Percentiles rank a stretch among this genome's conserved stretches.
Conservation (phyloP, 108 stramenopile species). For the Licmophora abbreviata region DNA sequence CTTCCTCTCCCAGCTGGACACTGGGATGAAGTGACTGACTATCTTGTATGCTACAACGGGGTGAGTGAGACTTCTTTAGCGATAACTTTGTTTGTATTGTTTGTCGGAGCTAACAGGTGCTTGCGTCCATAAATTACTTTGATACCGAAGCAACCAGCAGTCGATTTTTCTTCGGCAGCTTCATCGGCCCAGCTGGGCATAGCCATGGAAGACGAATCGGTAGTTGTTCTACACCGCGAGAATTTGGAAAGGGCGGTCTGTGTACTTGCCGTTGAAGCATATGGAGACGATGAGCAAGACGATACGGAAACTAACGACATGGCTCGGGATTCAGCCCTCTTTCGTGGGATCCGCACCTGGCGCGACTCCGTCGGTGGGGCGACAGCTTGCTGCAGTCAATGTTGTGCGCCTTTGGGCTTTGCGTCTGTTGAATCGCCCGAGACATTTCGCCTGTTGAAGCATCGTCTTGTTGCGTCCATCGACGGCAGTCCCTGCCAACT, state of each 20-base stretch:
- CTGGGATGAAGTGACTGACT: slow-evolving; percentile 83
- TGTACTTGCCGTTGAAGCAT: slow-evolving; percentile 38
- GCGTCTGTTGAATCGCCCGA: slow-evolving; percentile 41
- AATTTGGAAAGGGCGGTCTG: slow-evolving; percentile 33
- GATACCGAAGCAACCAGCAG: slow-evolving; percentile 17
- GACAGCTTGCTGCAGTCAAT: slow-evolving; percentile 32
- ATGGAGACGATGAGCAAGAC: slow-evolving; percentile 30
- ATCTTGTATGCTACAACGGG: slow-evolving; percentile 65
- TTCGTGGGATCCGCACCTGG: slow-evolving; percentile 29
- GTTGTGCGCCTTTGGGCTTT: slow-evolving; percentile 60
- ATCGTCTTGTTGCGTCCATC: slow-evolving; percentile 30
- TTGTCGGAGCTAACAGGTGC: neutral
- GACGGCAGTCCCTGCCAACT: neutral
- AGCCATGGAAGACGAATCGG: slow-evolving; percentile 49
- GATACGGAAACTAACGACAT: slow-evolving; percentile 1
- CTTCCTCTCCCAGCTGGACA: slow-evolving; percentile 53
- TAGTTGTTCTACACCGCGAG: slow-evolving; percentile 41
- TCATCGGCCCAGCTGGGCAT: slow-evolving; percentile 19
- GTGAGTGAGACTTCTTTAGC: no score
- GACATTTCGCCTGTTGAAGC: slow-evolving; percentile 66
- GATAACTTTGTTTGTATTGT: slow-evolving; percentile 2
- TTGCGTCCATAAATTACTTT: neutral
- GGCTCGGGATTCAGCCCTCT: slow-evolving; percentile 11
- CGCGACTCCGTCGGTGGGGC: slow-evolving; percentile 29
- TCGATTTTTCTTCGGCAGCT: slow-evolving; percentile 28